phyloP scores from a whole-genome alignment of 768 basidiomycete species.

The Tylopilus balloui region DNA sequence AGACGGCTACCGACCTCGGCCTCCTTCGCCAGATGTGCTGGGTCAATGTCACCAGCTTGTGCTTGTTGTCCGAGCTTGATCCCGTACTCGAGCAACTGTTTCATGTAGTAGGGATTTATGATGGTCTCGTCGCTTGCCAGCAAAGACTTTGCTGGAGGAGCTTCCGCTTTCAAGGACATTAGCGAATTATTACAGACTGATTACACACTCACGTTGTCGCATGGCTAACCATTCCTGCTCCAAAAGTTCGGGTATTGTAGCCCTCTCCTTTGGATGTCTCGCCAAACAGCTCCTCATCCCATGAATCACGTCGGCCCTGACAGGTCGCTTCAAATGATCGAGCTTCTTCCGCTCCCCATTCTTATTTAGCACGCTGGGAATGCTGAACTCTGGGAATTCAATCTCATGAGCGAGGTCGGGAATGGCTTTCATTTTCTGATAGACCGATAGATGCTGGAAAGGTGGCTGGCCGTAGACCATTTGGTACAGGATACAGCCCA shows the following conservation, averaged over 20 bases:
- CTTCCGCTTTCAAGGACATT: conserved; percentile 20
- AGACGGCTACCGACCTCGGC: conserved; percentile 45
- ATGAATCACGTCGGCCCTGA: conserved; percentile 70
- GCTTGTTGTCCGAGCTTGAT: conserved; percentile 52
- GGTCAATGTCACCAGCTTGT: conserved; percentile 38
- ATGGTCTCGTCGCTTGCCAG: conserved; percentile 56
- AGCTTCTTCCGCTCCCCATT: conserved; percentile 43
- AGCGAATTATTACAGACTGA: not conserved
- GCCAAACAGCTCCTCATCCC: conserved; percentile 79
- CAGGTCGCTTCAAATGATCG: conserved; percentile 65
- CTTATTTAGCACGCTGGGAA: conserved; percentile 39
- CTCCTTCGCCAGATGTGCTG: conserved; percentile 47
- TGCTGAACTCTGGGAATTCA: conserved; percentile 70
- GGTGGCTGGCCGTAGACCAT: conserved; percentile 96
- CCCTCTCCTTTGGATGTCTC: conserved; percentile 76
- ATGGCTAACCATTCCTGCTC: conserved; percentile 75
- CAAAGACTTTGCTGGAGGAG: conserved; percentile 28
- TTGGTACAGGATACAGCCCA: conserved; percentile 97
- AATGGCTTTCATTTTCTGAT: conserved; percentile 92
- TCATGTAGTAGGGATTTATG: conserved; percentile 79
- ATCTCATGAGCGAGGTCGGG: conserved; percentile 74
- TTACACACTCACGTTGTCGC: conserved; percentile 33
- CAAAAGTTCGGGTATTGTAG: conserved; percentile 84
- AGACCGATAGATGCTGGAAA: conserved; percentile 79
- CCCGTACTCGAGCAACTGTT: conserved; percentile 66